A percentile compares a stretch with the other conserved stretches of the same genome.
phyloP scores from a whole-genome alignment of 345 rosid genomes.

The Anacardium occidentale region DNA sequence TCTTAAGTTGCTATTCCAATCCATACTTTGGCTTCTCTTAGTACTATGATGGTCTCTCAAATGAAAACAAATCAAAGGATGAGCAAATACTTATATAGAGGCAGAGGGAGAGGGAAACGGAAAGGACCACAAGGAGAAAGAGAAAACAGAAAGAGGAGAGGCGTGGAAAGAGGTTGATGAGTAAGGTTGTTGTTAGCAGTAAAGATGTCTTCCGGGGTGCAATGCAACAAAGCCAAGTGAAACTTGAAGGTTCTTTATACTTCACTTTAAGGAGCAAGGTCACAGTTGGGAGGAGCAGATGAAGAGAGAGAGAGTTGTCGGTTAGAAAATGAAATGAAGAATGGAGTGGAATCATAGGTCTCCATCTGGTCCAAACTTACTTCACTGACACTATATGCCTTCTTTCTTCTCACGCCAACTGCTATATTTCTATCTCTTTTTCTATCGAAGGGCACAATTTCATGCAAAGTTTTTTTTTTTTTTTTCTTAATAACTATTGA shows the following conservation, averaged over 20 bases:
- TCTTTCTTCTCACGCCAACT: constrained; percentile 33
- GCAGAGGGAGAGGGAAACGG: not conserved
- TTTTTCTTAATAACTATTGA: too few species aligned
- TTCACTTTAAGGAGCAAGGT: constrained; percentile 55
- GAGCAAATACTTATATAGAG: not conserved
- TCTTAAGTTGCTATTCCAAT: constrained; percentile 49
- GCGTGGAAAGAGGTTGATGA: constrained; percentile 34
- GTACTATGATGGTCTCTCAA: not conserved
- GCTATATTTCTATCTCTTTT: not conserved
- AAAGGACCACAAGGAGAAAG: constrained; percentile 10
- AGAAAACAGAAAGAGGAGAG: not conserved
- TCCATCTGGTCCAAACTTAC: constrained; percentile 35
- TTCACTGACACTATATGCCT: constrained; percentile 30
- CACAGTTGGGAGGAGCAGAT: constrained; percentile 33
- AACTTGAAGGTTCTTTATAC: constrained; percentile 21
- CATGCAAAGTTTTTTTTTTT: too few species aligned
- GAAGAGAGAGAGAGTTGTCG: constrained; percentile 28
- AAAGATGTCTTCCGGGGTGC: constrained; percentile 32
- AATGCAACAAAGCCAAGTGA: constrained; percentile 41
- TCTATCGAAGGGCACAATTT: too few species aligned
- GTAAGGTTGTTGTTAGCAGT: constrained; percentile 8
- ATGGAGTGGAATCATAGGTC: constrained; percentile 23
- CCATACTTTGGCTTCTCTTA: constrained; percentile 36
- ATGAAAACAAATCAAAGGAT: not conserved
- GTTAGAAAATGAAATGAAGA: constrained; percentile 17